These are phyloP conservation scores for Fomitopsis betulina DNA, from an alignment of 1,284 basidiomycete genomes.

Conservation along the genomic window DNA sequence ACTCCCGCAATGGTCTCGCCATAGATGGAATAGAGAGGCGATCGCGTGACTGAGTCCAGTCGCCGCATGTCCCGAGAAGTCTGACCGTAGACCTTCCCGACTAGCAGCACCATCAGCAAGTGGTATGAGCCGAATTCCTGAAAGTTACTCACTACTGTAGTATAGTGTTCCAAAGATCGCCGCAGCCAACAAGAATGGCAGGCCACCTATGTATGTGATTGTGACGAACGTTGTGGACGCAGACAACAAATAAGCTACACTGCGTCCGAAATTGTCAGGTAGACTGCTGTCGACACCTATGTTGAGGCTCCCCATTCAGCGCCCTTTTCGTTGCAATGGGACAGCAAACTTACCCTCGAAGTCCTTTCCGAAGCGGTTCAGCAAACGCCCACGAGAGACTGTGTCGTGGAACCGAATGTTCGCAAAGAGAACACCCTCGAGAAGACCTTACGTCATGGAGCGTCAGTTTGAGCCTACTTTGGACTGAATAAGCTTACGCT, in stretches of 20 bases:
- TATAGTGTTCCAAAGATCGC: conserved; percentile 61
- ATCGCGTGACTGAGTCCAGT: conserved; percentile 84
- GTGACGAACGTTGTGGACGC: conserved; percentile 67
- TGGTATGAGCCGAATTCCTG: too few species aligned
- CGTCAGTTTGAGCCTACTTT: not conserved
- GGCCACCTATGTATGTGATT: conserved; percentile 79
- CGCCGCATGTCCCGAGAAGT: conserved; percentile 88
- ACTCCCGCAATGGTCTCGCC: conserved; percentile 90
- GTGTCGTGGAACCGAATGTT: conserved; percentile 94
- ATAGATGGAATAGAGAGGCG: conserved; percentile 89
- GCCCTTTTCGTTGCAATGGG: not conserved
- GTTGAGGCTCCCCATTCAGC: not conserved
- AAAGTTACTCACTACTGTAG: conserved; percentile 51
- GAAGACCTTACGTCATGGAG: conserved; percentile 44
- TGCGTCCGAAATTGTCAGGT: conserved; percentile 84
- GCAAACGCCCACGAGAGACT: conserved; percentile 77
- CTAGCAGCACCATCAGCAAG: conserved; percentile 23
- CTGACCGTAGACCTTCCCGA: conserved; percentile 76
- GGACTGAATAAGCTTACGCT: conserved; percentile 39
- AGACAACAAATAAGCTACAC: conserved; percentile 56
- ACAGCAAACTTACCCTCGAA: conserved; percentile 64
- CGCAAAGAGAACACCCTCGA: conserved; percentile 86
- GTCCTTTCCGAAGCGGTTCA: conserved; percentile 93
- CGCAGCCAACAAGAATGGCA: conserved; percentile 64
- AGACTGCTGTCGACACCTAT: conserved; percentile 80